Conservation (phyloP, 192 early-diverging fungal genomes). For the Spinellus fusiger region DNA sequence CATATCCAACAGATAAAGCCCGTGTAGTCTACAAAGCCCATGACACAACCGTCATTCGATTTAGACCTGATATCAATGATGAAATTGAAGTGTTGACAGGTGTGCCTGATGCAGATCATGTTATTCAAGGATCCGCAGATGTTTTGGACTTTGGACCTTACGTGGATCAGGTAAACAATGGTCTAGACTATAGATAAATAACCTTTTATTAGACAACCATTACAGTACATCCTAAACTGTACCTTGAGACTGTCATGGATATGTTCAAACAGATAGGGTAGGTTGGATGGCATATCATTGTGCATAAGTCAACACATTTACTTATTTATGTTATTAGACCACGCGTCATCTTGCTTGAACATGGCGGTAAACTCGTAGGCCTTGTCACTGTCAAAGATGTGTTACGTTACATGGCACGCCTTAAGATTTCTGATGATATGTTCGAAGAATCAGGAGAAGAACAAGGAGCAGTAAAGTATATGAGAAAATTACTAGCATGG, state of each 20-base stretch:
- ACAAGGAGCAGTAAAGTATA: not conserved
- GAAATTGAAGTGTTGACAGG: constrained; percentile 18
- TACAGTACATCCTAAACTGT: constrained; percentile 60
- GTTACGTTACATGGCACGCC: constrained; percentile 50
- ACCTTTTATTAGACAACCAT: constrained; percentile 51
- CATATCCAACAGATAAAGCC: constrained; percentile 35
- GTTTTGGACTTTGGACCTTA: constrained; percentile 47
- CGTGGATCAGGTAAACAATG: constrained; percentile 41
- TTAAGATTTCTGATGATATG: constrained; percentile 21
- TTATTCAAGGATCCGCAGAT: constrained; percentile 25
- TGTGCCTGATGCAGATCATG: constrained; percentile 6
- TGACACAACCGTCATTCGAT: constrained; percentile 44
- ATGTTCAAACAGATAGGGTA: constrained; percentile 80
- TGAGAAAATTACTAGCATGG: not conserved
- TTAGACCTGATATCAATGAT: constrained; percentile 23
- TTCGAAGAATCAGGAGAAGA: not conserved
- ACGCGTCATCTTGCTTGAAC: constrained; percentile 62
- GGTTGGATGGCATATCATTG: not conserved
- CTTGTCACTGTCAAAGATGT: constrained; percentile 76
- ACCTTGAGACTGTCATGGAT: constrained; percentile 71
- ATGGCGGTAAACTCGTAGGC: constrained; percentile 55
- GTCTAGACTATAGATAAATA: not conserved
- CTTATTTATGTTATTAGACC: constrained; percentile 35
- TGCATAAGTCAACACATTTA: not conserved
- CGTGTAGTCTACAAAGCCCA: constrained; percentile 38